A percentile compares a stretch with the other conserved stretches of the same genome.
These are phyloP conservation scores for Exophiala bonariae DNA, from an alignment of 2,329 filamentous ascomycete species.

Conservation along the genomic window DNA sequence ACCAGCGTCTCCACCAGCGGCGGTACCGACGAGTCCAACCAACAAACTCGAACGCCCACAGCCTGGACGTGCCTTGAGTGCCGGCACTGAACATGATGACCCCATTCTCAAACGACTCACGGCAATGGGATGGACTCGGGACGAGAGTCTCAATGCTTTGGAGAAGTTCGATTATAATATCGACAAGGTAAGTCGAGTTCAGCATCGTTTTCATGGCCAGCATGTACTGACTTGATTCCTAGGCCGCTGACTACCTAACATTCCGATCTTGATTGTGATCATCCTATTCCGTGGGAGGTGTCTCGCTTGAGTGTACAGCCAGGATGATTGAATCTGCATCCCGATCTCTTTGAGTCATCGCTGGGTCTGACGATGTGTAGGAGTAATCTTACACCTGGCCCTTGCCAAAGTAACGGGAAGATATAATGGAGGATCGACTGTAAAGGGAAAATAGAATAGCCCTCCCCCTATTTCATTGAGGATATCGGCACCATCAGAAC, in stretches of 20 bases:
- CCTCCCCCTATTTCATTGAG: too few species aligned
- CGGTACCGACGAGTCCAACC: not conserved
- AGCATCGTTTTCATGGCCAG: not conserved
- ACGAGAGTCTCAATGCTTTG: constrained; percentile 73
- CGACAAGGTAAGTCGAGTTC: constrained; percentile 69
- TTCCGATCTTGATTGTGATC: constrained; percentile 19
- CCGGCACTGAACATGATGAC: constrained; percentile 81
- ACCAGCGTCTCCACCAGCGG: constrained; percentile 1
- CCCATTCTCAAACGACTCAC: constrained; percentile 87
- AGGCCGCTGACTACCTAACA: constrained; percentile 34
- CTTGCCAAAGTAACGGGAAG: too few species aligned
- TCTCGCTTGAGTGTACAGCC: not conserved
- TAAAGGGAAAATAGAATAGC: too few species aligned
- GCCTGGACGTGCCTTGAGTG: constrained; percentile 60
- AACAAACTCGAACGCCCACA: constrained; percentile 27
- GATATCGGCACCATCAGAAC: too few species aligned
- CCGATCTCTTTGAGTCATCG: too few species aligned
- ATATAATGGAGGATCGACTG: too few species aligned
- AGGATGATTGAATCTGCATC: not conserved
- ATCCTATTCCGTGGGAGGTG: too few species aligned
- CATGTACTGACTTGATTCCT: not conserved
- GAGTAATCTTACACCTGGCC: too few species aligned
- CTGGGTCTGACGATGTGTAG: too few species aligned
- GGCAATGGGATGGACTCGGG: constrained; percentile 80
- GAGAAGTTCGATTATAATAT: constrained; percentile 97